Evolutionary conservation across 2,329 filamentous ascomycete genomes (phyloP).

Genomic region (Fusarium euwallaceae): DNA sequence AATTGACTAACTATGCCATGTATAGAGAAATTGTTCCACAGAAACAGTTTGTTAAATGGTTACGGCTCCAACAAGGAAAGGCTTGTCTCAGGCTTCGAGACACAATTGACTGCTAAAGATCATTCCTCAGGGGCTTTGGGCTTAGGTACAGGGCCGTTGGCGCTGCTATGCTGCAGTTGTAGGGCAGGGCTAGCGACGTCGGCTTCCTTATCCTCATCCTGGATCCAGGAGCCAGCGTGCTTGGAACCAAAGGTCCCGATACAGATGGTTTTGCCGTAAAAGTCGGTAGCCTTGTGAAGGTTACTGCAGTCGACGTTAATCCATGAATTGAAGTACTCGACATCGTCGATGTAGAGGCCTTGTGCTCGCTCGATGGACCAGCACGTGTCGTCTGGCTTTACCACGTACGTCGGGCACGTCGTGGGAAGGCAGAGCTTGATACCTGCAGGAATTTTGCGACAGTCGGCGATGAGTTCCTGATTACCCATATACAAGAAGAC

Average conservation of each 20-base stretch:
- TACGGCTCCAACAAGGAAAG: neutral
- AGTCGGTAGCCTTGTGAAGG: conserved; percentile 1
- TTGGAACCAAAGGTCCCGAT: neutral
- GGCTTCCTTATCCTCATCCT: neutral
- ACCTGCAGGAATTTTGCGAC: conserved; percentile 16
- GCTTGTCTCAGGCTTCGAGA: conserved; percentile 1
- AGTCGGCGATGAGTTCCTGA: conserved; percentile 24
- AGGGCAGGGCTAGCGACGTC: neutral
- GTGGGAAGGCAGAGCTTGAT: conserved; percentile 23
- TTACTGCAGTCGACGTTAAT: neutral
- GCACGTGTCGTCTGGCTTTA: conserved; percentile 4
- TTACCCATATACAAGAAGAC: conserved; percentile 34
- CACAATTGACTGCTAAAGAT: neutral
- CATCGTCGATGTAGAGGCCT: neutral
- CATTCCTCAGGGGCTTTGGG: neutral
- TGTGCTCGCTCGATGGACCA: neutral
- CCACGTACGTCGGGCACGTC: neutral
- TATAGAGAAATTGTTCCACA: conserved; percentile 4
- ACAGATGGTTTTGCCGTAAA: conserved; percentile 3
- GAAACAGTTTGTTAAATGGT: neutral
- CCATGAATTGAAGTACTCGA: neutral
- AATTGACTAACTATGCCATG: neutral
- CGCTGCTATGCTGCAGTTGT: neutral
- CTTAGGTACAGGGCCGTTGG: neutral
- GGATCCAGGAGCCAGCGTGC: neutral